Conservation (phyloP, 2,329 filamentous ascomycete species). For the Aspergillus floridensis region DNA sequence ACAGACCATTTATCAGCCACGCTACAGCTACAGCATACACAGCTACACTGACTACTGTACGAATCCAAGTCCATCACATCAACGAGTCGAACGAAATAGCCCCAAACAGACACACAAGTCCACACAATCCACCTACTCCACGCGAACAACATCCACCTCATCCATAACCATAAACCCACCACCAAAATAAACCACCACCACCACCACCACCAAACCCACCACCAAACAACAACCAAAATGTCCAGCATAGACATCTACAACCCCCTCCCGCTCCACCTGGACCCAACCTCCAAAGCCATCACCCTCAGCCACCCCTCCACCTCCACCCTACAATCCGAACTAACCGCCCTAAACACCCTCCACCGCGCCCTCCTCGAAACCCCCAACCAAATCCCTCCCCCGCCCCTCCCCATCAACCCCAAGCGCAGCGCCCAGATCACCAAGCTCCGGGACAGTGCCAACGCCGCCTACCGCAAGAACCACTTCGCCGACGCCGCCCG, state of each 20-base stretch:
- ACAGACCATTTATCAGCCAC: neutral
- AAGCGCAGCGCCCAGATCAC: constrained; percentile 83
- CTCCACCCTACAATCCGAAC: constrained; percentile 59
- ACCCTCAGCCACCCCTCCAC: constrained; percentile 48
- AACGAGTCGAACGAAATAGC: neutral
- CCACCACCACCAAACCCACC: neutral
- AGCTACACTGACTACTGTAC: neutral
- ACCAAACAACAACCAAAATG: constrained; percentile 21
- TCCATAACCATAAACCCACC: neutral
- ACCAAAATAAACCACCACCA: neutral
- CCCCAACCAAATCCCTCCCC: constrained; percentile 67
- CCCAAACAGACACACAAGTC: too few species aligned
- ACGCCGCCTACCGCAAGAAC: constrained; percentile 75
- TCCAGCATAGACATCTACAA: constrained; percentile 58
- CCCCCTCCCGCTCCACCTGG: constrained; percentile 75
- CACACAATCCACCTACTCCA: neutral
- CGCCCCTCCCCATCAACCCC: constrained; percentile 86
- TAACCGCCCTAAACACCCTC: constrained; percentile 72
- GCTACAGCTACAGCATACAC: neutral
- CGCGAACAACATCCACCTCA: neutral
- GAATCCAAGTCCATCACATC: neutral
- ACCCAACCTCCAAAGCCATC: constrained; percentile 78
- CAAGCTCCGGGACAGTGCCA: constrained; percentile 88
- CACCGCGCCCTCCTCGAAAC: constrained; percentile 68
- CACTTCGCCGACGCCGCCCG: constrained; percentile 72